These are phyloP conservation scores for Phytophthora idaei DNA, from an alignment of 352 stramenopile genomes.

Conservation along the genomic window DNA sequence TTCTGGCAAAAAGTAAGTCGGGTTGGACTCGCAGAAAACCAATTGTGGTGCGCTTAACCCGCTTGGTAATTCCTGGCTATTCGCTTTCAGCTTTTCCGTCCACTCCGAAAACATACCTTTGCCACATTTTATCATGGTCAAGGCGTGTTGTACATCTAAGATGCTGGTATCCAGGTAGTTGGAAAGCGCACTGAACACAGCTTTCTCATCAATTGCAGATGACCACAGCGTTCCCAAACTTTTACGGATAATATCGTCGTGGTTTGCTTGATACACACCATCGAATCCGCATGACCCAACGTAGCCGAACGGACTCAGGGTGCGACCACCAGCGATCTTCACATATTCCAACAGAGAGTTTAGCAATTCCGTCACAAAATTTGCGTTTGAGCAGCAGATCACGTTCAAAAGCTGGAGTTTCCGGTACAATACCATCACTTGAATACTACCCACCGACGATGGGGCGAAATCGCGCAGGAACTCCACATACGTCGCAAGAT, in stretches of 20 bases:
- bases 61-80: slow-evolving; percentile 23
- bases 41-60: slow-evolving; percentile 35
- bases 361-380: slow-evolving; percentile 16
- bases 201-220: slow-evolving; percentile 20
- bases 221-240: slow-evolving; percentile 30
- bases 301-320: slow-evolving; percentile 5
- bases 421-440: slow-evolving; percentile 22
- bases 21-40: slow-evolving; percentile 59
- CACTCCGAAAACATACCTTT: slow-evolving; percentile 37
- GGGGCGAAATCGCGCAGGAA: slow-evolving; percentile 36
- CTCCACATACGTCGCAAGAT: slow-evolving; percentile 28
- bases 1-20: slow-evolving; percentile 43
- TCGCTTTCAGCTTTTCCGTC: slow-evolving; percentile 38
- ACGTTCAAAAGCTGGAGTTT: slow-evolving; percentile 32
- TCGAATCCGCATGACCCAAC: slow-evolving; percentile 9
- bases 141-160: slow-evolving; percentile 30
- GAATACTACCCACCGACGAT: slow-evolving; percentile 21
- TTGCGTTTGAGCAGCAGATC: slow-evolving; percentile 16
- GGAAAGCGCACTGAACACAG: slow-evolving; percentile 21
- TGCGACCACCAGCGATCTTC: slow-evolving; percentile 17
- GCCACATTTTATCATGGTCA: slow-evolving; percentile 36
- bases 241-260: slow-evolving; percentile 23
- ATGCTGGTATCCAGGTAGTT: slow-evolving; percentile 22
- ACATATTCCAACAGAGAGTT: slow-evolving; percentile 35
- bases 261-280: slow-evolving; percentile 16